Conservation (phyloP, 192 early-diverging fungal genomes). For the Linnemannia schmuckeri region DNA sequence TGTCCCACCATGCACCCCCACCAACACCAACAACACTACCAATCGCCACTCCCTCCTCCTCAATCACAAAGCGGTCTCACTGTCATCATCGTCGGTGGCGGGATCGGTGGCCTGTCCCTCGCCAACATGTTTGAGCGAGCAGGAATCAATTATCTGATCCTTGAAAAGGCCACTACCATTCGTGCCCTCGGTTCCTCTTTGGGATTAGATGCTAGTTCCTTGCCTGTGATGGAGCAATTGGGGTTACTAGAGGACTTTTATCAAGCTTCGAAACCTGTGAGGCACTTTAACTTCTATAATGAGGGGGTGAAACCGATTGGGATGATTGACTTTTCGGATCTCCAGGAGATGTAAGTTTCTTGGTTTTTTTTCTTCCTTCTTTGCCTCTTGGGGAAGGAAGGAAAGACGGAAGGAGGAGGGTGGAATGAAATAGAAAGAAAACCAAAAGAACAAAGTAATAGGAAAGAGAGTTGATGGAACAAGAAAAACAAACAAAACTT, state of each 20-base stretch:
- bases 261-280: slow-evolving; percentile 18
- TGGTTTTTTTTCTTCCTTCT: no score
- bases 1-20: background rate
- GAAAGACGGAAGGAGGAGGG: background rate
- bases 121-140: slow-evolving; percentile 34
- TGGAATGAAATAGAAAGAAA: no score
- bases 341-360: slow-evolving; percentile 29
- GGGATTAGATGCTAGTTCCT: slow-evolving; percentile 16
- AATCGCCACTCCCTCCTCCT: background rate
- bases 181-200: slow-evolving; percentile 29
- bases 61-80: slow-evolving; percentile 31
- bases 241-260: slow-evolving; percentile 35
- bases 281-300: slow-evolving; percentile 32
- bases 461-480: no score
- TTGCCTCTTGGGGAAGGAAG: no score
- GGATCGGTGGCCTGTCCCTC: slow-evolving; percentile 17
- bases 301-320: slow-evolving; percentile 13
- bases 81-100: slow-evolving; percentile 23
- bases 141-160: slow-evolving; percentile 34
- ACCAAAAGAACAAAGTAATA: no score
- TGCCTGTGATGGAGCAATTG: slow-evolving; percentile 39
- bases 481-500: no score
- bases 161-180: slow-evolving; percentile 22
- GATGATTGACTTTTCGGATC: slow-evolving; percentile 27
- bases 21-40: background rate